These are phyloP conservation scores for Perkinsus marinus DNA, from an alignment of 169 alveolate genomes.

Conservation along the genomic window DNA sequence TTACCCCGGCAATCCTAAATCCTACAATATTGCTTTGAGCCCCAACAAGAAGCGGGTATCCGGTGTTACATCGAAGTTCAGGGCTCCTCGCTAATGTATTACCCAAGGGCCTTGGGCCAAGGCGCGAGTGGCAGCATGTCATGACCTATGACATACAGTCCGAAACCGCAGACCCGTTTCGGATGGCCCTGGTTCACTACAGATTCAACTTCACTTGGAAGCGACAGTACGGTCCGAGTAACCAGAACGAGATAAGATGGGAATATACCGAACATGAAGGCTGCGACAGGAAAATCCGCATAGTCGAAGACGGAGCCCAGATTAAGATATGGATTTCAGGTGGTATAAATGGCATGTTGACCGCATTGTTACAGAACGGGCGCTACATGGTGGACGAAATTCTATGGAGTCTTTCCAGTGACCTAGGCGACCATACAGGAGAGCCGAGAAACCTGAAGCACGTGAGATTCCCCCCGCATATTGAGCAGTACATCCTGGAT, in stretches of 20 bases:
- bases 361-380: too few relatives aligned
- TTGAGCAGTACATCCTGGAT: not conserved
- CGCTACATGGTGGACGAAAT: not conserved
- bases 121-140: not conserved
- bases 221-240: not conserved
- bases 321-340: not conserved
- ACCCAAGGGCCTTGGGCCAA: too few relatives aligned
- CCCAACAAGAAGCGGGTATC: not conserved
- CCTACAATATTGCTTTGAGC: not conserved
- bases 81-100: not conserved
- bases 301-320: not conserved
- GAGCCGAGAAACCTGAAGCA: not conserved
- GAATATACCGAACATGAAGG: not conserved
- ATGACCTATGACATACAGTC: not conserved
- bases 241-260: not conserved
- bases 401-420: not conserved
- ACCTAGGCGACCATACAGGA: not conserved
- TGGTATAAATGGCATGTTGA: not conserved
- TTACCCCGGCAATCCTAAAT: not conserved
- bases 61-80: not conserved
- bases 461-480: not conserved
- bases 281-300: not conserved
- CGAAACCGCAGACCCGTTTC: not conserved
- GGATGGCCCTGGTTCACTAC: not conserved
- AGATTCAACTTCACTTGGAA: not conserved